Conservation (phyloP, 495 filamentous ascomycete genomes). For the Margaritispora aquatica region DNA sequence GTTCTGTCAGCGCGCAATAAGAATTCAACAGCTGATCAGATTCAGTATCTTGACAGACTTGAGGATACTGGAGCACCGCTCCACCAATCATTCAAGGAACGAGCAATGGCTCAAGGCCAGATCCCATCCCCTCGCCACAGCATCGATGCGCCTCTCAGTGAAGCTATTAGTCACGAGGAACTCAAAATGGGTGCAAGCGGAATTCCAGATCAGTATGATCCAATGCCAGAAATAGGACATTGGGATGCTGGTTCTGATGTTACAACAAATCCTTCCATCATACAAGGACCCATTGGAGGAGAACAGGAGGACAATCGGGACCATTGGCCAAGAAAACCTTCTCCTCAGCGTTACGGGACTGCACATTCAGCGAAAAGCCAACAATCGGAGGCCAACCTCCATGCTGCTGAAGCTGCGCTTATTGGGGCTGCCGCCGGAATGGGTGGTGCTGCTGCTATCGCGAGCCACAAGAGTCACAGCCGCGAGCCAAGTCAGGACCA, state of each 20-base stretch:
- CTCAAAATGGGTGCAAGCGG: conserved; percentile 56
- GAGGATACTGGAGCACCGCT: conserved; percentile 22
- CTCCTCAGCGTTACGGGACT: conserved; percentile 37
- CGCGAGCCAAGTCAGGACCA: conserved; percentile 42
- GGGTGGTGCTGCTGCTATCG: conserved; percentile 34
- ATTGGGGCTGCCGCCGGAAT: conserved; percentile 38
- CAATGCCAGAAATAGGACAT: conserved; percentile 62
- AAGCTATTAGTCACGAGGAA: conserved; percentile 47
- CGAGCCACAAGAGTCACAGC: conserved; percentile 40
- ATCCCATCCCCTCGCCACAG: conserved; percentile 74
- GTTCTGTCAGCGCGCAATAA: conserved; percentile 34
- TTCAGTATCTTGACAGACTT: conserved; percentile 11
- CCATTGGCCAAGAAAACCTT: conserved; percentile 47
- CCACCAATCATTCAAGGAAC: conserved; percentile 48
- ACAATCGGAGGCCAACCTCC: conserved; percentile 21
- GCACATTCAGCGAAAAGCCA: background rate
- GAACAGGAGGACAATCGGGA: conserved; percentile 38
- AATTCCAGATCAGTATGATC: conserved; percentile 52
- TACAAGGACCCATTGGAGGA: conserved; percentile 35
- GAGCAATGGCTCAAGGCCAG: conserved; percentile 36
- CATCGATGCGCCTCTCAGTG: conserved; percentile 56
- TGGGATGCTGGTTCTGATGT: conserved; percentile 49
- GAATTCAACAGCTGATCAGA: conserved; percentile 26
- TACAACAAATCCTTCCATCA: conserved; percentile 68
- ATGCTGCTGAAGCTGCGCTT: conserved; percentile 34